Conservation (phyloP, 2,329 filamentous ascomycete species). For the Colletotrichum abscissum region DNA sequence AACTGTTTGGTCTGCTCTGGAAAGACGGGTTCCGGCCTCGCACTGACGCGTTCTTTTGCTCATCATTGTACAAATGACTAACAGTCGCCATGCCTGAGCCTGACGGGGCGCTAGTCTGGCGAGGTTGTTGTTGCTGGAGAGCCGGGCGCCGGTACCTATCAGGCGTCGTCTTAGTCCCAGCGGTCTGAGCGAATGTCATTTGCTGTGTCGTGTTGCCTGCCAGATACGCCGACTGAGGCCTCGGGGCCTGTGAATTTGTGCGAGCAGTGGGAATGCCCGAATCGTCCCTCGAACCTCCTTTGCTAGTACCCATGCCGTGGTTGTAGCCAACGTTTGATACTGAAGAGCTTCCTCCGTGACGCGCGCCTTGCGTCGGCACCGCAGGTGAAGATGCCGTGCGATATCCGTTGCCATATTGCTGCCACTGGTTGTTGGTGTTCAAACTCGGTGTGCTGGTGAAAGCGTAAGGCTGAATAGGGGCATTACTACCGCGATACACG, state of each 20-base stretch:
- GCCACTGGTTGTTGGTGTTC: conserved; percentile 64
- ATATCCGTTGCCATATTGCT: conserved; percentile 58
- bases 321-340: conserved; percentile 54
- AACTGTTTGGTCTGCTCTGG: conserved; percentile 63
- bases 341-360: conserved; percentile 50
- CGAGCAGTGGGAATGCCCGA: conserved; percentile 56
- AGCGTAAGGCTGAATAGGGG: conserved; percentile 79
- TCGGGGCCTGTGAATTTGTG: conserved; percentile 51
- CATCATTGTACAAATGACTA: conserved; percentile 64
- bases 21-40: conserved; percentile 47
- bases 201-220: conserved; percentile 51
- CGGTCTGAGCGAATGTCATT: conserved; percentile 67
- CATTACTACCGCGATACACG: conserved; percentile 66
- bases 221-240: conserved; percentile 56
- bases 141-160: conserved; percentile 84
- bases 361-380: conserved; percentile 51
- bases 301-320: conserved; percentile 47
- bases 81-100: conserved; percentile 65
- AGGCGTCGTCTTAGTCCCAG: conserved; percentile 75
- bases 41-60: conserved; percentile 31
- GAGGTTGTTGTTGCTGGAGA: conserved; percentile 53
- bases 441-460: conserved; percentile 79
- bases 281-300: conserved; percentile 64
- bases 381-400: conserved; percentile 60
- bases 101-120: conserved; percentile 54